These are phyloP conservation scores for Turnera subulata DNA, from an alignment of 345 rosid species.

Conservation along the genomic window DNA sequence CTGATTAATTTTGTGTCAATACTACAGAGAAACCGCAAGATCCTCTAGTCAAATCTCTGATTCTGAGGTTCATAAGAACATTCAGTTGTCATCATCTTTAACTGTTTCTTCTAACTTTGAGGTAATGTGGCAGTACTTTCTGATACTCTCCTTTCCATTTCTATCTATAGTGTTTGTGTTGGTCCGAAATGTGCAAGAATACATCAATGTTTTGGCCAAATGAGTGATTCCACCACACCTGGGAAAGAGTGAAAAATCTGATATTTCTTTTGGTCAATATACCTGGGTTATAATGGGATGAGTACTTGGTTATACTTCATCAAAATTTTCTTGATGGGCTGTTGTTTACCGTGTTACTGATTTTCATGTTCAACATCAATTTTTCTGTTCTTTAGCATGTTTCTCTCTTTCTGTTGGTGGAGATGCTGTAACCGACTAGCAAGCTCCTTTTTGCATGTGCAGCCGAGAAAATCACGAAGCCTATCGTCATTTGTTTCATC, in stretches of 20 bases:
- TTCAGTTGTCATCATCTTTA: conserved; percentile 41
- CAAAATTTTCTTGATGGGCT: background rate
- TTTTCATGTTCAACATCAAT: background rate
- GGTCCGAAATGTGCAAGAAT: background rate
- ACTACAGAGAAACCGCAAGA: conserved; percentile 55
- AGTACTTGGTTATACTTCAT: background rate
- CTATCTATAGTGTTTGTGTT: background rate
- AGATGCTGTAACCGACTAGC: background rate
- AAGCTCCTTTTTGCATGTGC: conserved; percentile 19
- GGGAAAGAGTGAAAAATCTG: background rate
- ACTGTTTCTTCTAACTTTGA: conserved; percentile 78
- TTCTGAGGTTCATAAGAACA: conserved; percentile 48
- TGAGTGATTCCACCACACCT: background rate
- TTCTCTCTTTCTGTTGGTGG: background rate
- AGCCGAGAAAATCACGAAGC: conserved; percentile 71
- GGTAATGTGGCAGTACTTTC: conserved; percentile 32
- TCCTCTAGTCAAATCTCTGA: conserved; percentile 38
- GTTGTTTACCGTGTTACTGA: conserved; percentile 1
- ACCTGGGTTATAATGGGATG: background rate
- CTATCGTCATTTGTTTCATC: conserved; percentile 35
- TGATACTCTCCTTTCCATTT: conserved; percentile 3
- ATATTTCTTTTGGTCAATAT: background rate
- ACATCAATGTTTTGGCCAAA: background rate
- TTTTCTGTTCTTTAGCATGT: background rate
- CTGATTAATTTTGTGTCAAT: conserved; percentile 18